Percentiles rank a stretch among this genome's conserved stretches.
phyloP scores from a whole-genome alignment of 2,329 filamentous ascomycete genomes.

The Dactylellina leptospora region DNA sequence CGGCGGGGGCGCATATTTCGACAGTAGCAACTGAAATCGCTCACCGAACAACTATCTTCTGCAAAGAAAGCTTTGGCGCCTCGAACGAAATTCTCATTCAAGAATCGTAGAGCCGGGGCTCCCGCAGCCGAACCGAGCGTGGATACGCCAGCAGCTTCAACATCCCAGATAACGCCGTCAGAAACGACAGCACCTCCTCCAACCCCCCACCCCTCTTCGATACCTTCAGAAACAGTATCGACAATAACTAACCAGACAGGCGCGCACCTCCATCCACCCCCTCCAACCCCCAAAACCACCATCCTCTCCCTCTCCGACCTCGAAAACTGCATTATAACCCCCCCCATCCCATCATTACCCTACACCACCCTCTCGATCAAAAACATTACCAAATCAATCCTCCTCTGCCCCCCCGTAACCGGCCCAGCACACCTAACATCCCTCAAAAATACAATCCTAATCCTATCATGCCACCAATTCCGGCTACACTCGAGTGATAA shows the following conservation, averaged over 20 bases:
- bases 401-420: slow-evolving; percentile 79
- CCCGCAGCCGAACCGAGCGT: neutral
- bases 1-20: neutral
- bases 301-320: slow-evolving; percentile 30
- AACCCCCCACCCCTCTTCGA: slow-evolving; percentile 29
- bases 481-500: slow-evolving; percentile 87
- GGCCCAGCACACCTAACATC: slow-evolving; percentile 86
- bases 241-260: slow-evolving; percentile 5
- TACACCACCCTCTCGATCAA: slow-evolving; percentile 64
- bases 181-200: slow-evolving; percentile 5
- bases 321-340: slow-evolving; percentile 43
- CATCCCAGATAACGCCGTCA: neutral
- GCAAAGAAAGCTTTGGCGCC: slow-evolving; percentile 19
- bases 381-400: slow-evolving; percentile 73
- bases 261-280: neutral
- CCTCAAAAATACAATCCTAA: slow-evolving; percentile 75
- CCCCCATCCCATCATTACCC: slow-evolving; percentile 9
- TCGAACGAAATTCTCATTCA: slow-evolving; percentile 40
- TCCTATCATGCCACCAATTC: slow-evolving; percentile 85
- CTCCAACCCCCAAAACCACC: slow-evolving; percentile 6
- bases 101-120: slow-evolving; percentile 1
- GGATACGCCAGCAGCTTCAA: neutral
- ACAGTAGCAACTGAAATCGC: slow-evolving; percentile 43
- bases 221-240: neutral
- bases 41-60: slow-evolving; percentile 1